Evolutionary conservation across 1,139 yeast genomes (phyloP), one percentile per base, ranked within the genome.

Genomic region (Sugiyamaella novakii): DNA sequence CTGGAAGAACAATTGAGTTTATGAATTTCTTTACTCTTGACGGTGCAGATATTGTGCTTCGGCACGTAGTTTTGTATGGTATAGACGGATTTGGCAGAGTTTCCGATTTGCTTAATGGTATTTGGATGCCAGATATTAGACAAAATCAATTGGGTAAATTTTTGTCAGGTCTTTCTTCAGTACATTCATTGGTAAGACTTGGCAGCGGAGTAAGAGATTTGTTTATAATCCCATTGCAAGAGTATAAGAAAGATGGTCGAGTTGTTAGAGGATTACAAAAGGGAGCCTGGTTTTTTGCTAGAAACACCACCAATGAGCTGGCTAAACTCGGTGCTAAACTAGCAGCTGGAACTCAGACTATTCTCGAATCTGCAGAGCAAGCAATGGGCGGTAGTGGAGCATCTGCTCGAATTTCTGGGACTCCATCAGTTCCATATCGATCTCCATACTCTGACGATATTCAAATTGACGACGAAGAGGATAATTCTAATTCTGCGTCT

Each of bases 121-220:
- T 80, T 3, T 92, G 98, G 96, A 79, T 84, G 62, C 96, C 96
- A 0, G 92, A 88, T 62, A 87, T 94, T 51, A 81, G 82, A 47
- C 74, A 79, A 27, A 83, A 84, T 21, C 98, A 92, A 66, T 69
- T 92, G 11, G 78, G 82, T 11, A 91, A 89, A 8, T 83, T 94
- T 4, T 66, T 91, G 24, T 80, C 91, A 0, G 98, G 98, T 0
- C 71, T 92, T 24, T 83, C 94, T 0, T 91, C 97, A 0, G 78
- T 92, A 3, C 76, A 85, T 56, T 83, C 96, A 0, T 69, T 89
- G 31, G 84, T 87, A 2, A 80, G 84, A 52, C 76, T 92, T 34
- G 92, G 96, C 0, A 77, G 83, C 3, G 95, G 96, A 0, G 76
- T 91, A 43, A 81, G 80, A 56, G 84, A 87, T 49, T 71, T 91